Evolutionary conservation across 2,329 filamentous ascomycete genomes (phyloP).

Genomic region (Rachicladosporium sp.): DNA sequence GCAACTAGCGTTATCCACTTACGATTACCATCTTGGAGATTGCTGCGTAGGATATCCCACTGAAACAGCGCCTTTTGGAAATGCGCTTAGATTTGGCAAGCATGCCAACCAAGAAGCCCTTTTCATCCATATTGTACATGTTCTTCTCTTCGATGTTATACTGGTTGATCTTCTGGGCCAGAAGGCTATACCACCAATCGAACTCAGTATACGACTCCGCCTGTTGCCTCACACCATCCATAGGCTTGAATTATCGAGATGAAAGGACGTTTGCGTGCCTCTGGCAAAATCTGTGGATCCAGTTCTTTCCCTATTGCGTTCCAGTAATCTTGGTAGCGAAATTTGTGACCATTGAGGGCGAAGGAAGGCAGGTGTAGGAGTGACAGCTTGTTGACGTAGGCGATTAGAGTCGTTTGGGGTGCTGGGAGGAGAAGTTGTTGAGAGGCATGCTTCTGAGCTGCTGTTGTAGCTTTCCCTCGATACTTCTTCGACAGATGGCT

Average conservation of each 20-base stretch:
- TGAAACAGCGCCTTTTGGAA: constrained; percentile 4
- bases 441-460: not conserved
- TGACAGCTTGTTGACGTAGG: constrained; percentile 11
- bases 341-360: constrained; percentile 9
- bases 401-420: constrained; percentile 8
- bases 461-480: not conserved
- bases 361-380: constrained; percentile 10
- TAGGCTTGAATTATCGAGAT: constrained; percentile 8
- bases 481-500: constrained; percentile 1
- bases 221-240: constrained; percentile 11
- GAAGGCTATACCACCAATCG: constrained; percentile 11
- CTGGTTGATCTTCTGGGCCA: constrained; percentile 7
- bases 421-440: not conserved
- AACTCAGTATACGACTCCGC: constrained; percentile 13
- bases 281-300: constrained; percentile 10
- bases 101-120: constrained; percentile 9
- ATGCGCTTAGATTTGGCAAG: constrained; percentile 7
- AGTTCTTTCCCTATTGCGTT: constrained; percentile 7
- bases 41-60: constrained; percentile 2
- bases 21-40: constrained; percentile 9
- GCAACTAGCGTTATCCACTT: constrained; percentile 10
- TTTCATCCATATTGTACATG: constrained; percentile 12
- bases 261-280: constrained; percentile 7
- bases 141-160: constrained; percentile 6
- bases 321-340: constrained; percentile 9